Conservation (phyloP, 73 alveolate genomes). For the Vitrella brassicaformis region DNA sequence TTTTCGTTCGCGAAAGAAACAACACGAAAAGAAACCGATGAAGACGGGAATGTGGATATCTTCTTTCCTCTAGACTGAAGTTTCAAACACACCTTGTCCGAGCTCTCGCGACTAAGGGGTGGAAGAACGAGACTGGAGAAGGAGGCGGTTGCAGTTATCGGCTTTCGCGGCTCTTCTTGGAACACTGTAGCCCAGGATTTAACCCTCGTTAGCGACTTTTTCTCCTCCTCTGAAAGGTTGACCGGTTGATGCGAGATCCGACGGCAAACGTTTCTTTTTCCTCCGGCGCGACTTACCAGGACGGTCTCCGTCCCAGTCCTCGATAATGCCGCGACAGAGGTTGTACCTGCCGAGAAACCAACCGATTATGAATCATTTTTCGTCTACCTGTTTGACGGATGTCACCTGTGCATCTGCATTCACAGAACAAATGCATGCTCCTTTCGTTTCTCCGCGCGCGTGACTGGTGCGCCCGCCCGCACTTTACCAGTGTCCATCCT, state of each 20-base stretch:
- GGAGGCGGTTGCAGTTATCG: neutral
- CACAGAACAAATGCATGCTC: neutral
- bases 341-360: neutral
- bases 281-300: too few species aligned
- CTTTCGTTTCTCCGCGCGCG: neutral
- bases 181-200: constrained; percentile 2
- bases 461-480: constrained; percentile 11
- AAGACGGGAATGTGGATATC: neutral
- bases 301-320: neutral
- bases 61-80: too few species aligned
- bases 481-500: neutral
- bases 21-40: neutral
- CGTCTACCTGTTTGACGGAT: neutral
- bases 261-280: too few species aligned
- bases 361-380: neutral
- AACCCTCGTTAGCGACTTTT: neutral
- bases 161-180: constrained; percentile 1
- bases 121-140: neutral
- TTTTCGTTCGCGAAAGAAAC: neutral
- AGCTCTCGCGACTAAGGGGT: too few species aligned
- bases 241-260: too few species aligned
- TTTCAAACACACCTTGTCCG: too few species aligned
- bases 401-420: neutral
- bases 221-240: too few species aligned
- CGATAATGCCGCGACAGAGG: neutral